Percentiles rank a stretch among this genome's conserved stretches.
Evolutionary conservation across 176 grass and related monocot genomes (phyloP).

Genomic region (Zea luxurians): DNA sequence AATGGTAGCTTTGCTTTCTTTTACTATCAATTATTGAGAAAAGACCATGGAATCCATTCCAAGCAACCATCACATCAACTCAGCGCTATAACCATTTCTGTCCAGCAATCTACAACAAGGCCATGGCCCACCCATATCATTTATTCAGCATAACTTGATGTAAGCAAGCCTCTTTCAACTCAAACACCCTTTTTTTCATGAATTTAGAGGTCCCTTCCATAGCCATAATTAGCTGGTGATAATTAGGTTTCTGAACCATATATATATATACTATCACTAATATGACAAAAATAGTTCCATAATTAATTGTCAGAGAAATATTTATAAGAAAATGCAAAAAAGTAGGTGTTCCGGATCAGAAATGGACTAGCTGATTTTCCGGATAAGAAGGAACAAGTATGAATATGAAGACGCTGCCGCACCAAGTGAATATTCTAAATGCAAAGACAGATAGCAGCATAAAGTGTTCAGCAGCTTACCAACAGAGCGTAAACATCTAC

Average conservation of each 20-base stretch:
- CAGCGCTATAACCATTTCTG: constrained; percentile 37
- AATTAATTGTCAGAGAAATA: background rate
- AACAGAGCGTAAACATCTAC: constrained; percentile 12
- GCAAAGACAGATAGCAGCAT: constrained; percentile 34
- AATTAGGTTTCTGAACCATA: background rate
- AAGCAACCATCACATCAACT: constrained; percentile 41
- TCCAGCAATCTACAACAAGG: background rate
- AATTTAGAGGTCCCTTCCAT: background rate
- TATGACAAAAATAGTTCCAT: background rate
- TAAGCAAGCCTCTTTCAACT: constrained; percentile 8
- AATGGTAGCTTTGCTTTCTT: constrained; percentile 40
- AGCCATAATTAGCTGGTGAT: background rate
- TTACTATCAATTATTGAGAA: constrained; percentile 54
- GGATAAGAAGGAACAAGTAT: constrained; percentile 59
- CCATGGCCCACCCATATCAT: constrained; percentile 7
- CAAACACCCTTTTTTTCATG: background rate
- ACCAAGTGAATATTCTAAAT: constrained; percentile 48
- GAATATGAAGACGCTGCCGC: constrained; percentile 9
- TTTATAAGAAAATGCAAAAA: background rate
- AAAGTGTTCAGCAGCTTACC: constrained; percentile 36
- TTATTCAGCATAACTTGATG: constrained; percentile 17
- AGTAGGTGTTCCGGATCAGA: background rate
- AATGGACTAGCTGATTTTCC: constrained; percentile 20
- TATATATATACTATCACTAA: background rate
- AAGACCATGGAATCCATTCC: constrained; percentile 37